Evolutionary conservation across 2,329 filamentous ascomycete species (phyloP).

Genomic region (Colletotrichum musae): DNA sequence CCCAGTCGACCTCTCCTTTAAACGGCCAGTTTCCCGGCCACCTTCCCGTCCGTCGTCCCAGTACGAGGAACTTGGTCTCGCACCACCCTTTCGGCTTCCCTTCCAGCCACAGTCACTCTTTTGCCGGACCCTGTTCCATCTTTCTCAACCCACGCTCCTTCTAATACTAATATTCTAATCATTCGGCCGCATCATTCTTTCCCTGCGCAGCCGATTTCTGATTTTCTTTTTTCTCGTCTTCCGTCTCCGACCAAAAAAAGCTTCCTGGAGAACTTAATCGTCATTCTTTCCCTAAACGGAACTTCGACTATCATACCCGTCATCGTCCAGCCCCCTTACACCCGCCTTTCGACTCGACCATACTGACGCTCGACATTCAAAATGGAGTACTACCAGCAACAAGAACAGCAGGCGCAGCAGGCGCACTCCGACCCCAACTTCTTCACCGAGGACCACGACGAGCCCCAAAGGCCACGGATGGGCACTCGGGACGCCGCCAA

Average conservation of each 20-base stretch:
- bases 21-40: slow-evolving; percentile 62
- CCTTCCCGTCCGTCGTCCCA: slow-evolving; percentile 49
- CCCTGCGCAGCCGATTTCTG: slow-evolving; percentile 31
- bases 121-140: slow-evolving; percentile 52
- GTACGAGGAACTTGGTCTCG: slow-evolving; percentile 48
- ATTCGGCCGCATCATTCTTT: slow-evolving; percentile 41
- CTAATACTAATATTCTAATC: slow-evolving; percentile 46
- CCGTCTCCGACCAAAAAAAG: slow-evolving; percentile 40
- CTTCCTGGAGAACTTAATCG: slow-evolving; percentile 47
- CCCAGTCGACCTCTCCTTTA: slow-evolving; percentile 62
- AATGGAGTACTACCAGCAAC: slow-evolving; percentile 62
- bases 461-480: slow-evolving; percentile 67
- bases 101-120: slow-evolving; percentile 71
- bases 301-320: slow-evolving; percentile 42
- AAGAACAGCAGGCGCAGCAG: slow-evolving; percentile 27
- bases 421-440: slow-evolving; percentile 61
- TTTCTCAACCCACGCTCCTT: slow-evolving; percentile 42
- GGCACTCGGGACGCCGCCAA: slow-evolving; percentile 83
- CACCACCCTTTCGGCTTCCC: slow-evolving; percentile 60
- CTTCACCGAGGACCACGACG: slow-evolving; percentile 69
- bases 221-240: slow-evolving; percentile 28
- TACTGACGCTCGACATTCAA: slow-evolving; percentile 47
- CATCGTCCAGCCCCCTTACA: slow-evolving; percentile 43
- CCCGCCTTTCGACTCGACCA: slow-evolving; percentile 47
- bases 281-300: slow-evolving; percentile 61